Base-by-base conservation (phyloP, 139 green algal genomes). In the Chlamydomonas sphaeroides region DNA sequence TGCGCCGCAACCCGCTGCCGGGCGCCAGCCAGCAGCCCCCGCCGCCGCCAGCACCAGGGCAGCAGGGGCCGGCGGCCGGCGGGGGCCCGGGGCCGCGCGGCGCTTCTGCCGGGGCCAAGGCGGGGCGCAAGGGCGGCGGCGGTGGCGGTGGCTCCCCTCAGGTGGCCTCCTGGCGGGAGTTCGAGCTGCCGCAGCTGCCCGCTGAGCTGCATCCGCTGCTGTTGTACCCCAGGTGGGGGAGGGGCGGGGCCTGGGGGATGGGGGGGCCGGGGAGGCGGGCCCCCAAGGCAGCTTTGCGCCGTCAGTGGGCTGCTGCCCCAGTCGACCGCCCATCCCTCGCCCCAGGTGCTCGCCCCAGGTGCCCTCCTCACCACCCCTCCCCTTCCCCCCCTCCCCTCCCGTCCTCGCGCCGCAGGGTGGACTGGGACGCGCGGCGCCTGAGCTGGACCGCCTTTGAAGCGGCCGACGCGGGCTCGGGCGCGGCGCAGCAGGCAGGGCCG, bases 361-460 rank as follows among this genome's bases (percentile, higher is more conserved):
- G 10, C 11, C 45, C 45, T 53, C 11, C 14, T 53, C 14, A 14
- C 45, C 14, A 14, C 45, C 45, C 45, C 45, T 53, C n/a, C n/a
- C n/a, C n/a, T n/a, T n/a, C n/a, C n/a, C n/a, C n/a, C n/a, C n/a
- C n/a, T n/a, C n/a, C n/a, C n/a, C n/a, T n/a, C n/a, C n/a, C n/a
- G n/a, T n/a, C n/a, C n/a, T n/a, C n/a, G n/a, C n/a, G n/a, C n/a
- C n/a, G n/a, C 66, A 79, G 57, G 57, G 73, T 80, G 45, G 57
- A 80, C 28, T 80, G 73, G 73, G 73, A 80, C 5, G 17, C 39
- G 28, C 73, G 38, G 73, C 56, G 30, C 23, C 57, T 70, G 57
- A 25, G 38, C 28, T 80, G 73, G 73, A 70, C 73, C 51, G 35
- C 57, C 35, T 53, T 21, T 14, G 45, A 21, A 53, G 14, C 45